Evolutionary conservation across 2,329 filamentous ascomycete species (phyloP), one percentile per base, ranked within the genome.

Genomic region (Penicillium psychrosexuale): DNA sequence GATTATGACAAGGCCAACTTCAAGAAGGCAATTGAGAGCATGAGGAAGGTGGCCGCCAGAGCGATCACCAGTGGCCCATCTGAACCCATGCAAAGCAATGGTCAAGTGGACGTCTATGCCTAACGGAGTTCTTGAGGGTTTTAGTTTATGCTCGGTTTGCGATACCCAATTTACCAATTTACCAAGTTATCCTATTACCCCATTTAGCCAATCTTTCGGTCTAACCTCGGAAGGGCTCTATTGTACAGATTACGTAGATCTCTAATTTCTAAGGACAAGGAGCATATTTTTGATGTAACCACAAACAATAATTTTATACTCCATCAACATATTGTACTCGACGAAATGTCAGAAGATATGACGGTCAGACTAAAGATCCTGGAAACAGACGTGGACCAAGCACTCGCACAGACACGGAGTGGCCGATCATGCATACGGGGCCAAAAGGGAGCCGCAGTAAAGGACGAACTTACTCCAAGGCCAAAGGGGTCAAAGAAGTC

Each of bases 1-100:
- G 70, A 75, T 50, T 72, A 75, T 40, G 57, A 57, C 12, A 62
- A 67, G 56, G 52, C 76, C 27, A 68, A 77, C 61, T 75, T 78
- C 55, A 59, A 65, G 8, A 56, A 56, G 34, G 74, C 74, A 31
- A 65, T 75, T 36, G 60, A 61, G 15, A 68, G 56, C 34, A 75
- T 74, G 63, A 70, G 63, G 45, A 63, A 66, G 15, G 53, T 77
- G 5, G 62, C 56, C 37, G 54, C 55, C 19, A 55, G 44, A 8
- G 50, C 48, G 39, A 50, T 39, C 31, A 8, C 43, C 3, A 64
- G 53, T 33, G 60, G 61, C 54, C 34, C 56, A 15, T 22, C 50
- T 13, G 36, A 55, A 36, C 51, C 51, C 15, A 56, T 63, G 19
- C 58, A 47, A 27, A 55, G 53, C 43, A 56, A 44, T 38, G 55